Conservation (phyloP, 1,139 yeast genomes). For the Kurtzmaniella quercitrusa region DNA sequence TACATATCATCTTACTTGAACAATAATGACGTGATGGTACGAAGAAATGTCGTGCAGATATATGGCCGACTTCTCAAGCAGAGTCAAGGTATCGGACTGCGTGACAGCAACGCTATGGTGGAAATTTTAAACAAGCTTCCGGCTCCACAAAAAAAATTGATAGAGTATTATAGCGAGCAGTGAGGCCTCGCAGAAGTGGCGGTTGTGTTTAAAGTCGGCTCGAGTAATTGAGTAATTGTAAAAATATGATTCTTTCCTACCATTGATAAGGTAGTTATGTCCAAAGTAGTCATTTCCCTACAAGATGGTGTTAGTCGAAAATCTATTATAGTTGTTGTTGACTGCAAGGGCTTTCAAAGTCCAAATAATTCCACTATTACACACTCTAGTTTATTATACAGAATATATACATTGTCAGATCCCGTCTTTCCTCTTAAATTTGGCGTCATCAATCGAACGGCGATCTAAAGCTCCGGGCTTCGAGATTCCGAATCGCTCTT, state of each 20-base stretch:
- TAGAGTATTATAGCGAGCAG: constrained; percentile 33
- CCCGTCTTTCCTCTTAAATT: not conserved
- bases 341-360: no score
- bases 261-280: no score
- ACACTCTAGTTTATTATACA: not conserved
- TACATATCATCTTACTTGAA: constrained; percentile 23
- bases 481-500: constrained; percentile 13
- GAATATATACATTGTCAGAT: not conserved
- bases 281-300: no score
- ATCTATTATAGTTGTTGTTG: no score
- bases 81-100: constrained; percentile 11
- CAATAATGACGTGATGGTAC: constrained; percentile 33
- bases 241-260: no score
- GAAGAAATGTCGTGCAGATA: constrained; percentile 38
- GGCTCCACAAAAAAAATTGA: constrained; percentile 31
- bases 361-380: no score
- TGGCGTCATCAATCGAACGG: constrained; percentile 1
- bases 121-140: constrained; percentile 24
- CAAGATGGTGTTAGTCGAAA: no score
- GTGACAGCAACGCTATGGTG: constrained; percentile 16
- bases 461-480: constrained; percentile 12
- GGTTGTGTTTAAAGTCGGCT: no score
- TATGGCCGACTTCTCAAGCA: constrained; percentile 34
- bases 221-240: no score
- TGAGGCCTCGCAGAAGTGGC: no score